Percentiles rank a stretch among this genome's conserved stretches.
These are phyloP conservation scores for Biscogniauxia sp. DNA, from an alignment of 2,329 filamentous ascomycete genomes.

Conservation along the genomic window DNA sequence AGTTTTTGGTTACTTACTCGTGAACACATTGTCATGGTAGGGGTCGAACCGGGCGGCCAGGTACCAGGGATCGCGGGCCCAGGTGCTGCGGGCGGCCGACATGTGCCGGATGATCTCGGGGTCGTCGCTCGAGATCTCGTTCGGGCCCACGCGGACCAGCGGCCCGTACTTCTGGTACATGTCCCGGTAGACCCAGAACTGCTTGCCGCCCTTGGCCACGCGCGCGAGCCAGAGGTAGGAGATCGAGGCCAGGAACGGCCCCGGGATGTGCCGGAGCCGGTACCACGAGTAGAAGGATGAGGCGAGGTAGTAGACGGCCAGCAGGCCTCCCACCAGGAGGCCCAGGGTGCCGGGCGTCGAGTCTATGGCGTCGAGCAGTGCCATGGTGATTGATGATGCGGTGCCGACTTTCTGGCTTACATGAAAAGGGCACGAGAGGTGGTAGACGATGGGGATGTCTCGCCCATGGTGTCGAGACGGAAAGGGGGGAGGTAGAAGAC, in stretches of 20 bases:
- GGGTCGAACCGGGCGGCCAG: constrained; percentile 17
- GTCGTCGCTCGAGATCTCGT: constrained; percentile 35
- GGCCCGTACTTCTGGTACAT: constrained; percentile 25
- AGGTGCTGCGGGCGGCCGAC: constrained; percentile 11
- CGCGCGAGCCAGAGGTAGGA: constrained; percentile 34
- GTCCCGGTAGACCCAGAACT: constrained; percentile 21
- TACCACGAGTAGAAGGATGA: constrained; percentile 22
- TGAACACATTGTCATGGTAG: constrained; percentile 18
- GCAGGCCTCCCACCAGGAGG: neutral
- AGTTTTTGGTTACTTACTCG: neutral
- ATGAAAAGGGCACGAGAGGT: neutral
- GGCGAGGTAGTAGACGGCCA: constrained; percentile 11
- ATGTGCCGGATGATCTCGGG: constrained; percentile 18
- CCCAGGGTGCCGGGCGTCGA: neutral
- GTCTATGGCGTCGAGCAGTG: neutral
- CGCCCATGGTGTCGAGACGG: neutral
- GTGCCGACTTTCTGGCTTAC: neutral
- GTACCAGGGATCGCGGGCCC: constrained; percentile 20
- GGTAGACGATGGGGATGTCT: neutral
- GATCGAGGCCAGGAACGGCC: constrained; percentile 27
- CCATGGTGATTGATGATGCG: neutral
- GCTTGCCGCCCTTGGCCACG: constrained; percentile 19
- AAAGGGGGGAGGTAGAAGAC: neutral
- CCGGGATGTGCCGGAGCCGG: constrained; percentile 21
- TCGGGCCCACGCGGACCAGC: constrained; percentile 36